phyloP scores from a whole-genome alignment of 208 protist genomes.

The Leishmania aethiopica region DNA sequence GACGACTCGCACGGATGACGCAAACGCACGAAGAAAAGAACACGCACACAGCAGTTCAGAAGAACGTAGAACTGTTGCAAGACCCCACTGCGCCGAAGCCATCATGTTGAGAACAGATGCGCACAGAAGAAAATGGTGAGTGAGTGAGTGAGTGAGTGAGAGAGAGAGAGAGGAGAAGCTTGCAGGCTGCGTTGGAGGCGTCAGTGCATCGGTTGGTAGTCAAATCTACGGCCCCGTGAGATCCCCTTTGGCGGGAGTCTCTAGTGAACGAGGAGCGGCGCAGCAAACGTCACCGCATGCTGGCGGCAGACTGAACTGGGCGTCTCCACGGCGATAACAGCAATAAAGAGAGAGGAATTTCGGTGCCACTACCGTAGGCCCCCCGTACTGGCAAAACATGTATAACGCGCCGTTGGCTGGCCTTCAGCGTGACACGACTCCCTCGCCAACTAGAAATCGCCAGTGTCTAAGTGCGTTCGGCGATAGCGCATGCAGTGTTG shows the following conservation, averaged over 20 bases:
- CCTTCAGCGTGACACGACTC: background rate
- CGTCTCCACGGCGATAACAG: background rate
- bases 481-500: background rate
- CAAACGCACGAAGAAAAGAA: background rate
- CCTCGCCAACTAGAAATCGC: background rate
- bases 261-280: background rate
- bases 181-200: background rate
- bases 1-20: background rate
- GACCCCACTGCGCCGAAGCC: background rate
- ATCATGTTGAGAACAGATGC: background rate
- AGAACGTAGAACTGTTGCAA: background rate
- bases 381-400: background rate
- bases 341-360: background rate
- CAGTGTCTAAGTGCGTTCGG: background rate
- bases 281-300: background rate
- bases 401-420: background rate
- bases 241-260: background rate
- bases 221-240: background rate
- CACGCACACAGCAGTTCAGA: background rate
- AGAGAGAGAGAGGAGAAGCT: background rate
- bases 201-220: background rate
- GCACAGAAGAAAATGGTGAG: background rate
- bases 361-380: background rate
- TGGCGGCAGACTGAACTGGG: background rate
- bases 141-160: background rate